Conservation (phyloP, 371 early-diverging fungal genomes). For the Chytridium lagenaria region DNA sequence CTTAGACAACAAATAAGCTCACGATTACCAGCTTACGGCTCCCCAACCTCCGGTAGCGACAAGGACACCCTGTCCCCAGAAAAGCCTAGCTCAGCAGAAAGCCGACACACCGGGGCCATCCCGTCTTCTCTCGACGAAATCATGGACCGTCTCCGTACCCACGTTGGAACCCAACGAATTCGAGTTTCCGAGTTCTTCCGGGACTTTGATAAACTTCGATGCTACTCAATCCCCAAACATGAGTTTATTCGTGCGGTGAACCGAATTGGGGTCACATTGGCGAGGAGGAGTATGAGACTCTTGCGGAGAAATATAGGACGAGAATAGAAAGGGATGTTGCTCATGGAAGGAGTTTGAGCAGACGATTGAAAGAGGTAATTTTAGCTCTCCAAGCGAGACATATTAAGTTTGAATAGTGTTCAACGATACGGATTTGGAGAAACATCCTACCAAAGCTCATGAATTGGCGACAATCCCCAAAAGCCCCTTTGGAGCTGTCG, state of each 20-base stretch:
- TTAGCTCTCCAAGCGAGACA: neutral
- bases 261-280: constrained; percentile 43
- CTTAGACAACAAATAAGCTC: no score
- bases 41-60: no score
- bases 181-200: constrained; percentile 57
- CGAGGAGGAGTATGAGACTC: constrained; percentile 42
- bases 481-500: constrained; percentile 13
- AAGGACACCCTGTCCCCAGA: no score
- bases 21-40: no score
- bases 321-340: constrained; percentile 43
- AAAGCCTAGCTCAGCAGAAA: no score
- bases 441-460: constrained; percentile 43
- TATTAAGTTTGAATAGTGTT: constrained; percentile 36
- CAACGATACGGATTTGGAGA: constrained; percentile 50
- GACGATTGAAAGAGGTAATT: constrained; percentile 52
- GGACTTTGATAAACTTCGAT: constrained; percentile 59
- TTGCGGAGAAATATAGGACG: constrained; percentile 49
- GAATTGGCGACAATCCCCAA: constrained; percentile 15
- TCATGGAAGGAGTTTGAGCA: constrained; percentile 58
- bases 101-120: no score
- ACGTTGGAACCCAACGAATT: constrained; percentile 49
- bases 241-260: constrained; percentile 59
- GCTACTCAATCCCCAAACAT: constrained; percentile 51
- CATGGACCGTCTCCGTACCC: constrained; percentile 39
- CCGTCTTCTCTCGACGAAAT: constrained; percentile 21